Evolutionary conservation across 441 rosid genomes (phyloP).

Genomic region (Erodium moschatum): DNA sequence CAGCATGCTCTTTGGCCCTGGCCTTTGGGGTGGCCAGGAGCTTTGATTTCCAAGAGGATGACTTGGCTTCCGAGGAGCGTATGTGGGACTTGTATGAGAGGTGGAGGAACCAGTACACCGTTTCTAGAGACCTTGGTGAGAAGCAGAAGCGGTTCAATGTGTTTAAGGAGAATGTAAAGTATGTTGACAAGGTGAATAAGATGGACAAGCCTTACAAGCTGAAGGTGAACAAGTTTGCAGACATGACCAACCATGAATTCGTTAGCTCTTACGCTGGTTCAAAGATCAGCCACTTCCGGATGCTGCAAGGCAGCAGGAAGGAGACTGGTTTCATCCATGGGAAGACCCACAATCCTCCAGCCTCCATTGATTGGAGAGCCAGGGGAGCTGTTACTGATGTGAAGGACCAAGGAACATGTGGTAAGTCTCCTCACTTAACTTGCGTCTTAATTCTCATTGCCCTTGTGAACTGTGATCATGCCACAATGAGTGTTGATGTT

Average conservation of each 20-base stretch:
- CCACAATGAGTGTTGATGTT: too few relatives aligned
- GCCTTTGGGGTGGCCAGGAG: conserved; percentile 21
- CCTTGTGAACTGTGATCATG: too few relatives aligned
- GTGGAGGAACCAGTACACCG: conserved; percentile 36
- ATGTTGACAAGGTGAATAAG: conserved; percentile 29
- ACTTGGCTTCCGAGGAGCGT: conserved; percentile 27
- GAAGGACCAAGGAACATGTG: conserved; percentile 34
- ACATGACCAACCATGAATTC: conserved; percentile 36
- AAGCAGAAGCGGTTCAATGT: conserved; percentile 31
- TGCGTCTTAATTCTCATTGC: too few relatives aligned
- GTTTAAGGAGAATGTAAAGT: conserved; percentile 33
- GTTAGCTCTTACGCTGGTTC: conserved; percentile 22
- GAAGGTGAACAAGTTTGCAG: conserved; percentile 30
- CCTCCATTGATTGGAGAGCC: conserved; percentile 31
- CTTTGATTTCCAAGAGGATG: conserved; percentile 26
- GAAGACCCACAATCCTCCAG: conserved; percentile 17
- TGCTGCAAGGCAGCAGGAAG: conserved; percentile 20
- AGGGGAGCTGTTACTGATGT: conserved; percentile 30
- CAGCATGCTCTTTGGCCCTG: conserved; percentile 18
- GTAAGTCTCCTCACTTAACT: conserved; percentile 15
- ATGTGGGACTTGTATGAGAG: conserved; percentile 33
- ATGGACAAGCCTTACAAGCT: conserved; percentile 32
- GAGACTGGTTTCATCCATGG: conserved; percentile 23
- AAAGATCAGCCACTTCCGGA: conserved; percentile 29
- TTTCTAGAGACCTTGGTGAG: conserved; percentile 23